phyloP scores from a whole-genome alignment of 78 protist species.

The Acrasis kona region DNA sequence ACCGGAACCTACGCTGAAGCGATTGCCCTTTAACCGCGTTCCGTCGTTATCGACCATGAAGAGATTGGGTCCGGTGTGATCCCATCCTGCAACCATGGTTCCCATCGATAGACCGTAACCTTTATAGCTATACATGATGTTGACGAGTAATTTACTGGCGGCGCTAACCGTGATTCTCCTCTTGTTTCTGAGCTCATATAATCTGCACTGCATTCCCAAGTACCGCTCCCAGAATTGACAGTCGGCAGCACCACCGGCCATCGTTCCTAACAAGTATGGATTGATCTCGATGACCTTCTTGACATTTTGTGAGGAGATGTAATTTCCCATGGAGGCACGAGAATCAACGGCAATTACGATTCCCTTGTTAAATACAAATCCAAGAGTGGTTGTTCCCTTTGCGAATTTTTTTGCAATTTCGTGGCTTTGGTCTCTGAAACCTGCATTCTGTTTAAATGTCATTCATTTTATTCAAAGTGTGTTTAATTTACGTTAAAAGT shows the following conservation, averaged over 20 bases:
- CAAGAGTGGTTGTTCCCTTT: conserved; percentile 99
- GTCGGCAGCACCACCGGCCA: conserved; percentile 99
- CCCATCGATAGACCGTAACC: conserved; percentile 97
- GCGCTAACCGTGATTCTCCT: conserved; percentile 95
- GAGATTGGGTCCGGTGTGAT: conserved; percentile 86
- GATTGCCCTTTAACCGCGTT: conserved; percentile 75
- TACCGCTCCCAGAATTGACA: conserved; percentile 97
- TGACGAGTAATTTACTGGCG: conserved; percentile 95
- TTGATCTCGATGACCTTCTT: conserved; percentile 97
- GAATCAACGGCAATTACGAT: conserved; percentile 95
- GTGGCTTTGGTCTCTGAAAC: not conserved
- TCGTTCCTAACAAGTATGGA: conserved; percentile 96
- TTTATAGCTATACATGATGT: conserved; percentile 86
- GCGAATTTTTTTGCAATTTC: conserved; percentile 38
- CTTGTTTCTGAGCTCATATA: conserved; percentile 62
- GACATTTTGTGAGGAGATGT: conserved; percentile 89
- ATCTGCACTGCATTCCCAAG: conserved; percentile 83
- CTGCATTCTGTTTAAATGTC: not conserved
- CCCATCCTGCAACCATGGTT: conserved; percentile 99
- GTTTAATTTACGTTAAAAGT: not conserved
- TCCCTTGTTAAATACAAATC: conserved; percentile 83
- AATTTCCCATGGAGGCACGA: conserved; percentile 91
- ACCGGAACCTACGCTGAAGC: conserved; percentile 97
- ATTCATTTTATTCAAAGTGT: not conserved
- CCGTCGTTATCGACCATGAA: conserved; percentile 96